phyloP scores from a whole-genome alignment of 2,329 filamentous ascomycete genomes.

The Epichloe amarillans region DNA sequence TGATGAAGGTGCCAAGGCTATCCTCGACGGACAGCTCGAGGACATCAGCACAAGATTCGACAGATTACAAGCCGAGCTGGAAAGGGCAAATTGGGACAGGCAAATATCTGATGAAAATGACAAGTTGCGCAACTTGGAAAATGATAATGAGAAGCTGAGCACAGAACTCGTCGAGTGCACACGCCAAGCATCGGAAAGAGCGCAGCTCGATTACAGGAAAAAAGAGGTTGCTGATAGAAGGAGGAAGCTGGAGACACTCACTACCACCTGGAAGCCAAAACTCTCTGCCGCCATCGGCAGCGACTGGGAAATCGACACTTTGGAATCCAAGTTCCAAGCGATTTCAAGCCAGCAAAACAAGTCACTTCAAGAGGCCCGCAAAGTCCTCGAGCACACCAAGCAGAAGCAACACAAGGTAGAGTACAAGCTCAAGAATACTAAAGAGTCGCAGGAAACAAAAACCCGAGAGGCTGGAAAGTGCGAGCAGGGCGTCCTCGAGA shows the following conservation, averaged over 20 bases:
- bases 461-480: slow-evolving; percentile 47
- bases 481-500: slow-evolving; percentile 40
- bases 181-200: slow-evolving; percentile 66
- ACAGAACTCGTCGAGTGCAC: slow-evolving; percentile 76
- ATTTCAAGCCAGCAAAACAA: slow-evolving; percentile 44
- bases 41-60: slow-evolving; percentile 53
- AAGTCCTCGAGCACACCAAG: slow-evolving; percentile 54
- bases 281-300: slow-evolving; percentile 49
- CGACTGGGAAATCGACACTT: slow-evolving; percentile 53
- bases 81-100: slow-evolving; percentile 53
- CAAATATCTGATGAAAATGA: slow-evolving; percentile 54
- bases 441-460: slow-evolving; percentile 51
- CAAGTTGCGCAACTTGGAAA: slow-evolving; percentile 56
- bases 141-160: slow-evolving; percentile 56
- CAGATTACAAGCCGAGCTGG: slow-evolving; percentile 48
- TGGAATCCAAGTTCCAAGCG: slow-evolving; percentile 60
- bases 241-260: slow-evolving; percentile 64
- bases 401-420: slow-evolving; percentile 67
- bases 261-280: slow-evolving; percentile 57
- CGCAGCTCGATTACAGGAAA: slow-evolving; percentile 69
- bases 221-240: slow-evolving; percentile 66
- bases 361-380: slow-evolving; percentile 50
- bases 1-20: slow-evolving; percentile 73
- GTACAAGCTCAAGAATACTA: slow-evolving; percentile 53
- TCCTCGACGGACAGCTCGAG: slow-evolving; percentile 59